Conservation (phyloP, 139 green algal species). For the Chlorella ohadii region DNA sequence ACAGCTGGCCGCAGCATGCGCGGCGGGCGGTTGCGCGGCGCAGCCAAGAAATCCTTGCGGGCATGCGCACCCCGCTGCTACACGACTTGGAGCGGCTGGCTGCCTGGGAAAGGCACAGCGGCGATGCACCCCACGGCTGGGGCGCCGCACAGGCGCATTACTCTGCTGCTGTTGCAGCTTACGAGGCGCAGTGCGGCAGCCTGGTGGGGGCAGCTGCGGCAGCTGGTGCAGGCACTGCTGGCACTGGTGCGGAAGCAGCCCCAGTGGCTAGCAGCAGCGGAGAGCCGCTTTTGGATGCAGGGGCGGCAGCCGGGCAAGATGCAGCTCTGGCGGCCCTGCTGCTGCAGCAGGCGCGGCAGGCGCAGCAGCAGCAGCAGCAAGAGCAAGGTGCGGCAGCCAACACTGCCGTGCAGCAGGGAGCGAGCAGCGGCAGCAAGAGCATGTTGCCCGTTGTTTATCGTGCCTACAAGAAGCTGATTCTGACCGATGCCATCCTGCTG, state of each 20-base stretch:
- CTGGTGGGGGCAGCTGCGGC: background rate
- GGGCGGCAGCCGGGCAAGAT: background rate
- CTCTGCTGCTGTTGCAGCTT: background rate
- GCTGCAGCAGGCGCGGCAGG: background rate
- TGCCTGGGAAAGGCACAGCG: background rate
- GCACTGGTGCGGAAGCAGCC: background rate
- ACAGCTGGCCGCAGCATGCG: constrained; percentile 13
- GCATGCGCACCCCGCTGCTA: constrained; percentile 19
- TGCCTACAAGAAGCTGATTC: constrained; percentile 43
- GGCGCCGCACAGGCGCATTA: background rate
- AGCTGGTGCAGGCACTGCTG: background rate
- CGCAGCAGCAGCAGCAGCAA: background rate
- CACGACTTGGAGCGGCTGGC: constrained; percentile 23
- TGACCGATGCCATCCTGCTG: constrained; percentile 32
- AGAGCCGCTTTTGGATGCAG: constrained; percentile 12
- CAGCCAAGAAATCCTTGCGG: constrained; percentile 1
- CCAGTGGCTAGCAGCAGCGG: background rate
- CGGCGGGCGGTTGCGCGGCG: constrained; percentile 11
- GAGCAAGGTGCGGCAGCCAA: background rate
- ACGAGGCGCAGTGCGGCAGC: constrained; percentile 1
- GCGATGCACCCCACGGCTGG: background rate
- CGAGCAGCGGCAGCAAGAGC: background rate
- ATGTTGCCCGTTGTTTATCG: constrained; percentile 22
- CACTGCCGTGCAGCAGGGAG: background rate
- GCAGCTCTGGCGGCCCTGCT: background rate